Percentiles rank a stretch among this genome's conserved stretches.
phyloP scores from a whole-genome alignment of 2,329 filamentous ascomycete species.

The Sporothrix schenckii region DNA sequence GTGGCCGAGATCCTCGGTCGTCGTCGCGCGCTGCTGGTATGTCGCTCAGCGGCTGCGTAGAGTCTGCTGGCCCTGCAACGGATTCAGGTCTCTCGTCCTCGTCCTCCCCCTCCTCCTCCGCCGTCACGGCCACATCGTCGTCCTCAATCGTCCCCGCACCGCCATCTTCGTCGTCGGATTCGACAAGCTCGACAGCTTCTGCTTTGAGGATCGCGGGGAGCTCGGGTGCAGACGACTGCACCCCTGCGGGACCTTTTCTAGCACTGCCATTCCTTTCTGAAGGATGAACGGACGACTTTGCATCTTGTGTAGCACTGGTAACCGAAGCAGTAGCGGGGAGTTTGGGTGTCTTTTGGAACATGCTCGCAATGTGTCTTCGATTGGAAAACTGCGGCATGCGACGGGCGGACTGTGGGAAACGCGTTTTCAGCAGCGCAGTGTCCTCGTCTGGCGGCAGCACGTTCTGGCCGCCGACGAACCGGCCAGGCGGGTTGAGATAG shows the following conservation, averaged over 20 bases:
- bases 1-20: not conserved
- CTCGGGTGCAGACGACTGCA: not conserved
- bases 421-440: slow-evolving; percentile 41
- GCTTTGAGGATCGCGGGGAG: slow-evolving; percentile 30
- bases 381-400: slow-evolving; percentile 86
- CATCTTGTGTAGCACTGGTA: not conserved
- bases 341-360: slow-evolving; percentile 62
- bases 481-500: slow-evolving; percentile 73
- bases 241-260: not conserved
- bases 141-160: slow-evolving; percentile 13
- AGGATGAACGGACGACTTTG: not conserved
- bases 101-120: slow-evolving; percentile 7
- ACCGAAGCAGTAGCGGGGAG: not conserved
- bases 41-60: not conserved
- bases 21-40: not conserved
- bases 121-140: not conserved
- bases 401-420: slow-evolving; percentile 74
- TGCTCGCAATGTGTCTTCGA: slow-evolving; percentile 83
- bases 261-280: not conserved
- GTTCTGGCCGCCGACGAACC: slow-evolving; percentile 64
- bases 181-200: slow-evolving; percentile 14
- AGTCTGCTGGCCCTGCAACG: not conserved
- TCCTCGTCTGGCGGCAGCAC: slow-evolving; percentile 21
- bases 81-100: not conserved
- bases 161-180: slow-evolving; percentile 27